A percentile compares a stretch with the other conserved stretches of the same genome.
Evolutionary conservation across 1,139 yeast species (phyloP).

Genomic region (Scheffersomyces lignicola): DNA sequence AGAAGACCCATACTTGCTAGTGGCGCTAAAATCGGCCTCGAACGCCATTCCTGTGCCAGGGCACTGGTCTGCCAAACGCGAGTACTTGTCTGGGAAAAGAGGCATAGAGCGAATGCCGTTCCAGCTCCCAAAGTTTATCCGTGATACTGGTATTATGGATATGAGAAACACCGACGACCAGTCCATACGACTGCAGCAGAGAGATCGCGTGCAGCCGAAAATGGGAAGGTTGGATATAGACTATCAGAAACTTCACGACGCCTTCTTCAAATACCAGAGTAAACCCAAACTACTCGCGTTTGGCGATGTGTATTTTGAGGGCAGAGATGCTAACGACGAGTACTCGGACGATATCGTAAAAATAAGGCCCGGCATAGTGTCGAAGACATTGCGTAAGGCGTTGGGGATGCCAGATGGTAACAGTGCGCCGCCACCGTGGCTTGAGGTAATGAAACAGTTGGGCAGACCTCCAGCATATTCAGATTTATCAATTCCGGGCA

Average conservation of each 20-base stretch:
- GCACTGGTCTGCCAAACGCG: constrained; percentile 84
- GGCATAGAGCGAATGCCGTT: constrained; percentile 76
- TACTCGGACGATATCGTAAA: constrained; percentile 32
- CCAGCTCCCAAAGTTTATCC: constrained; percentile 74
- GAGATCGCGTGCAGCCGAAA: constrained; percentile 89
- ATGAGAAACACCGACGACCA: constrained; percentile 64
- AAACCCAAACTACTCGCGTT: constrained; percentile 65
- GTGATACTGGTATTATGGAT: constrained; percentile 82
- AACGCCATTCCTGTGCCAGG: constrained; percentile 77
- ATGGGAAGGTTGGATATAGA: constrained; percentile 87
- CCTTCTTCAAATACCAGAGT: constrained; percentile 79
- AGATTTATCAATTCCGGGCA: constrained; percentile 58
- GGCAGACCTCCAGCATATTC: constrained; percentile 91
- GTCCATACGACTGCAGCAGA: constrained; percentile 69
- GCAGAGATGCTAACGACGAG: constrained; percentile 60
- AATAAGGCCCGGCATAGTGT: constrained; percentile 69
- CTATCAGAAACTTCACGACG: constrained; percentile 77
- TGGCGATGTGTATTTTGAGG: constrained; percentile 84
- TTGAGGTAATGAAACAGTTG: constrained; percentile 60
- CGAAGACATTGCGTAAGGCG: constrained; percentile 60
- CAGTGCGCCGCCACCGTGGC: constrained; percentile 68
- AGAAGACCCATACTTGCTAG: constrained; percentile 67
- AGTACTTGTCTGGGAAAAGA: constrained; percentile 69
- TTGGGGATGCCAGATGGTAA: constrained; percentile 64
- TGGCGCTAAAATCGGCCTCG: constrained; percentile 62